Base-by-base conservation (phyloP, 345 rosid species). In the Firmiana major region DNA sequence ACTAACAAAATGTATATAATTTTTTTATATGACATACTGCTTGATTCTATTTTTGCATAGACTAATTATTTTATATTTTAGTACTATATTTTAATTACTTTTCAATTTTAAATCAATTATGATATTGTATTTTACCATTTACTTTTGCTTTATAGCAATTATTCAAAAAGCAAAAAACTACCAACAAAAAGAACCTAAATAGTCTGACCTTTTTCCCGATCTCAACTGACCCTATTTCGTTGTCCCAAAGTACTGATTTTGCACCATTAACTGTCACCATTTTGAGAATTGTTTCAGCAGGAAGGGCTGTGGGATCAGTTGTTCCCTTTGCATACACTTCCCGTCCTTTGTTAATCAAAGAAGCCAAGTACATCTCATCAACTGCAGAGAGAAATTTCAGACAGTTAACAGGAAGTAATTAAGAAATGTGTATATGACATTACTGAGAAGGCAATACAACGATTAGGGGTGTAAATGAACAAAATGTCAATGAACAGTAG, bases 281-380 rank as follows among this genome's bases (percentile, higher is more conserved):
- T 79, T 72, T 83, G 49, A 91, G 88, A 73, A 87, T 74, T 54
- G 87, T 85, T 83, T 89, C 93, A 67, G 95, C 89, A 55, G 93
- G 89, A 66, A 91, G 85, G 67, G 87, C 89, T 24, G 93, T 88
- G 12, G 93, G 95, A 86, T 88, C 88, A 22, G 88, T 84, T 67
- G 85, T 79, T 40, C 90, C 92, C 4, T 64, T 79, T 66, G 79
- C 36, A 72, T 74, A 80, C 62, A 81, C 89, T 84, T 85, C 87
- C 49, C 88, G 75, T 63, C 90, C 93, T 84, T 87, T 88, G 84
- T 91, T 91, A 49, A 89, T 88, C 79, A 89, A 80, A 51, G 95
- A 91, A 78, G 95, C 92, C 24, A 91, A 75, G 78, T 89, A 89
- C 88, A 88, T 88, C 84, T 89, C 95, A 83, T 91, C 95, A 75